Conservation (phyloP, 2,329 filamentous ascomycete genomes). For the Tolypocladium paradoxum region DNA sequence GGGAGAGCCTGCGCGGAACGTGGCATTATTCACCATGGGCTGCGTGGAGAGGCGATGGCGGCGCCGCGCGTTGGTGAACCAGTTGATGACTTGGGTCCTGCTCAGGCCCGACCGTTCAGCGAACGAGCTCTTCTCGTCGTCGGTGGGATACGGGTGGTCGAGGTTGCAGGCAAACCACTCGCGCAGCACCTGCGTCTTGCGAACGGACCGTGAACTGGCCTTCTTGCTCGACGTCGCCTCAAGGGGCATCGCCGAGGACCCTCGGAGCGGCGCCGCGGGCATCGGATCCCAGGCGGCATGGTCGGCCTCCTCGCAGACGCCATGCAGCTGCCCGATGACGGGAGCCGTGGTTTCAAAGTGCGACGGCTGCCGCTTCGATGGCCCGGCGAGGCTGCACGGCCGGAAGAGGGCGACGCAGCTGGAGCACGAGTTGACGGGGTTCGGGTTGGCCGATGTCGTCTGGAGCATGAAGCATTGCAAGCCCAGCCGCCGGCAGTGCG, state of each 20-base stretch:
- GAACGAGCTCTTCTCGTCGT: constrained; percentile 31
- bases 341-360: constrained; percentile 35
- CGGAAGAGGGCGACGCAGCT: constrained; percentile 39
- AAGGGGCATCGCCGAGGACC: constrained; percentile 4
- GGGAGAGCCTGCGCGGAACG: constrained; percentile 29
- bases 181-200: constrained; percentile 32
- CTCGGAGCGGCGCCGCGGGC: constrained; percentile 3
- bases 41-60: constrained; percentile 28
- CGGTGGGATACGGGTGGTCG: constrained; percentile 36
- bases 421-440: constrained; percentile 35
- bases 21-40: constrained; percentile 13
- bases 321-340: constrained; percentile 37
- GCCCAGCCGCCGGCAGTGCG: constrained; percentile 30
- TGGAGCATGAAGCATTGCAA: constrained; percentile 38
- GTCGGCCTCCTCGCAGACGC: constrained; percentile 28
- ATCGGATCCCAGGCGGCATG: background rate
- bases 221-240: constrained; percentile 19
- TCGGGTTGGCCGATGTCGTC: constrained; percentile 35
- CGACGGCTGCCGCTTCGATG: constrained; percentile 31
- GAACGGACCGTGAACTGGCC: constrained; percentile 28
- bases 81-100: constrained; percentile 33
- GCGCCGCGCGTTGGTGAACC: constrained; percentile 40
- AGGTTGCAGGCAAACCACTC: constrained; percentile 35
- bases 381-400: constrained; percentile 34
- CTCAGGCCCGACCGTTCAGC: constrained; percentile 32